Percentiles rank a stretch among this genome's conserved stretches.
These are phyloP conservation scores for Artemisia tridentata DNA, from an alignment of 129 eudicot species.

Conservation along the genomic window DNA sequence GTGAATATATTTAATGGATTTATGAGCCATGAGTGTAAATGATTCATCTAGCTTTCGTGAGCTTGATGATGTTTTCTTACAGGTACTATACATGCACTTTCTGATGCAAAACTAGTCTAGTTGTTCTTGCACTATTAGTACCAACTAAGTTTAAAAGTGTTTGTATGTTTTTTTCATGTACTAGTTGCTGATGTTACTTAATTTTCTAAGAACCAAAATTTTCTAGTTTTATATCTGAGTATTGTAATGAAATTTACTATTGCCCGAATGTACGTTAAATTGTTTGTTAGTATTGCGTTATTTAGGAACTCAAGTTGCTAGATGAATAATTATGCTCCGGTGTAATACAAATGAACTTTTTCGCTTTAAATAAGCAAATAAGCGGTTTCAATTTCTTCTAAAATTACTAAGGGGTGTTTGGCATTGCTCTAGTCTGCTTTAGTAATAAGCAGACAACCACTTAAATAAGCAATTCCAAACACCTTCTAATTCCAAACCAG, in stretches of 20 bases:
- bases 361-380: no score
- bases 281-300: not conserved
- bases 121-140: not conserved
- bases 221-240: not conserved
- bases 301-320: not conserved
- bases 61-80: constrained; percentile 69
- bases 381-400: no score
- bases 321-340: not conserved
- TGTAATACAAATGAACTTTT: not conserved
- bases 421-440: no score
- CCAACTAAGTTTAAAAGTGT: not conserved
- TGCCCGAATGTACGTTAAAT: not conserved
- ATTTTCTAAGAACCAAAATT: not conserved
- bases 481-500: no score
- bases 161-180: constrained; percentile 2
- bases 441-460: no score
- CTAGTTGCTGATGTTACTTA: not conserved
- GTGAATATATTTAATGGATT: not conserved
- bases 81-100: constrained; percentile 53
- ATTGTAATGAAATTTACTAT: not conserved
- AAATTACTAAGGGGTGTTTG: no score
- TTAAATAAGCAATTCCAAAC: no score
- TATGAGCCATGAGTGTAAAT: constrained; percentile 19
- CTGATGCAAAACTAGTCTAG: not conserved
- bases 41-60: constrained; percentile 54